Base-by-base conservation (phyloP, 139 green algal genomes). In the Haematococcus sp. region DNA sequence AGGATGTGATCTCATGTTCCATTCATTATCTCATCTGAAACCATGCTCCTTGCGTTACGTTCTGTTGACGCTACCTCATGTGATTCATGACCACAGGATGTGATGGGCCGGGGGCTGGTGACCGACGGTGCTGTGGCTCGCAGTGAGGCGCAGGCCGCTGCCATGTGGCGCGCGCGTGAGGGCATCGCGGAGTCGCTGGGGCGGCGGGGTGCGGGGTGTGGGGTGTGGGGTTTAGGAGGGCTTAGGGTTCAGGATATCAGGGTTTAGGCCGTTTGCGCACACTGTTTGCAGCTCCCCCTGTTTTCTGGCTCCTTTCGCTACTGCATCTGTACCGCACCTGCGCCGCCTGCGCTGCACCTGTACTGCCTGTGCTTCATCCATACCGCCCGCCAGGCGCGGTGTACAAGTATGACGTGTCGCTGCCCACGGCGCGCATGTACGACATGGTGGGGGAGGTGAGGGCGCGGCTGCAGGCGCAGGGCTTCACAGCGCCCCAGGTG, bases 341-440 rank as follows among this genome's bases (percentile, higher is more conserved):
- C n/a, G n/a, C n/a, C n/a, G n/a, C n/a, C n/a, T n/a, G n/a, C n/a
- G n/a, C n/a, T n/a, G n/a, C n/a, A 7, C 40, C 40, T 49, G 40
- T 49, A 49, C 40, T 49, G 40, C 40, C n/a, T 49, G 40, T 49
- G 7, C 40, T 49, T 7, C n/a, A n/a, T n/a, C 35, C 49, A 0
- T 56, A 23, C 33, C 63, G 27, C n/a, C 31, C 30, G 40, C 61
- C 87, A 92, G 91, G 89, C 22, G 75, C 84, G 2, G 83, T 94
- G 23, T 97, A 94, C 89, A 99, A 99, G 85, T 99, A 98, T 68
- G 95, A 98, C 63, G 63, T 93, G 22, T 89, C 77, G 74, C 70
- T 93, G 46, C 83, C 88, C n/a, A 73, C 88, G 1, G 33, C 27
- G 0, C 33, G 86, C 4, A 94, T 97, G 84, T 98, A 98, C 66